These are phyloP conservation scores for Aspergillus sp. DNA, from an alignment of 2,329 filamentous ascomycete genomes.

Conservation along the genomic window DNA sequence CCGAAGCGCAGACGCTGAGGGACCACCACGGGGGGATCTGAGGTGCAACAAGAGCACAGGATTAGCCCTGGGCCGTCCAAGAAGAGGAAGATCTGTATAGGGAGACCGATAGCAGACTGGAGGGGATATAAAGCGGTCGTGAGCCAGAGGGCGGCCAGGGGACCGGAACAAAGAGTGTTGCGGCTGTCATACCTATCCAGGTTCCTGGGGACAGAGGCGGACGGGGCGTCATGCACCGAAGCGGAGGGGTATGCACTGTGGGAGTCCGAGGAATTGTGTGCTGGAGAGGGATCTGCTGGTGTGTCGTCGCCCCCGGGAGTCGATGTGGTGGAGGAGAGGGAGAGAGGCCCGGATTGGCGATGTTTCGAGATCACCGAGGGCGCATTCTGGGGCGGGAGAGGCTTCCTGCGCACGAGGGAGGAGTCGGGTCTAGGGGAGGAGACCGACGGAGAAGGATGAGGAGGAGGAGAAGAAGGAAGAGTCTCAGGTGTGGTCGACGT, in stretches of 20 bases:
- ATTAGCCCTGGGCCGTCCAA: slow-evolving; percentile 25
- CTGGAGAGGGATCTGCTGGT: slow-evolving; percentile 11
- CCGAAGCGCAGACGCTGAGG: slow-evolving; percentile 31
- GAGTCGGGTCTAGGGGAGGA: slow-evolving; percentile 42
- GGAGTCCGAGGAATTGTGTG: slow-evolving; percentile 16
- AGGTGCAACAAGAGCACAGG: slow-evolving; percentile 19
- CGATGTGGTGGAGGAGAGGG: slow-evolving; percentile 24
- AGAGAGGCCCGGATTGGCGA: slow-evolving; percentile 14
- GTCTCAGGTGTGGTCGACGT: neutral
- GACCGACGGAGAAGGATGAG: slow-evolving; percentile 8
- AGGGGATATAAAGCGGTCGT: slow-evolving; percentile 4
- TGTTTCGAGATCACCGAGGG: slow-evolving; percentile 39
- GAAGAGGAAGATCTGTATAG: slow-evolving; percentile 19
- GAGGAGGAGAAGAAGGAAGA: slow-evolving; percentile 12
- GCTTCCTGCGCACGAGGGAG: slow-evolving; percentile 53
- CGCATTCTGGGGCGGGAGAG: slow-evolving; percentile 49
- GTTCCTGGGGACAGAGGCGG: slow-evolving; percentile 34
- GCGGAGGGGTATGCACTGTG: slow-evolving; percentile 24
- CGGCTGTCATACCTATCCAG: slow-evolving; percentile 38
- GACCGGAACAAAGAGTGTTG: slow-evolving; percentile 5
- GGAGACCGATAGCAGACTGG: slow-evolving; percentile 13
- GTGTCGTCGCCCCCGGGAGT: slow-evolving; percentile 26
- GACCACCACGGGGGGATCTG: slow-evolving; percentile 42
- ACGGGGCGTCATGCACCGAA: slow-evolving; percentile 26
- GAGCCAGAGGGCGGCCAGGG: slow-evolving; percentile 6